Conservation (phyloP, 129 eudicot species). For the Lactuca saligna region DNA sequence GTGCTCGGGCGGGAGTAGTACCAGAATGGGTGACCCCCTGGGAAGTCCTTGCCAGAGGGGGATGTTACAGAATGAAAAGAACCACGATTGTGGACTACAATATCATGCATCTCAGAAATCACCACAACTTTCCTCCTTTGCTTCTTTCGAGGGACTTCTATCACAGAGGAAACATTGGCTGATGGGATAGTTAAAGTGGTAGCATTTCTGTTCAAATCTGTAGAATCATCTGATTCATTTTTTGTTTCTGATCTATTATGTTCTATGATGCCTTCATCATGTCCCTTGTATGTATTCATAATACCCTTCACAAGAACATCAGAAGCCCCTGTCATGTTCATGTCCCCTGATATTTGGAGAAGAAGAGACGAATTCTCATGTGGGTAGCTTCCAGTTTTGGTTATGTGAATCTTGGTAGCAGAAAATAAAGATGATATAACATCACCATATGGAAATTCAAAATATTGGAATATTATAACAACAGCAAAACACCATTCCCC, state of each 20-base stretch:
- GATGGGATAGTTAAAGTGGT: not conserved
- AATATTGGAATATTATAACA: slow-evolving; percentile 29
- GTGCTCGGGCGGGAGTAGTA: too few relatives aligned
- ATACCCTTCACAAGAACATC: not conserved
- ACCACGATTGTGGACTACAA: slow-evolving; percentile 36
- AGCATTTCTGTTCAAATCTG: not conserved
- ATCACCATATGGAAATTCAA: slow-evolving; percentile 49
- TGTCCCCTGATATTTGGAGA: not conserved
- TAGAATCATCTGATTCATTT: slow-evolving; percentile 1
- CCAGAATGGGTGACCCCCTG: too few relatives aligned
- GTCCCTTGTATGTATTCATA: not conserved
- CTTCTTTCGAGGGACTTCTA: slow-evolving; percentile 26
- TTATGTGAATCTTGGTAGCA: slow-evolving; percentile 22
- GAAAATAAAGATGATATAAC: slow-evolving; percentile 39
- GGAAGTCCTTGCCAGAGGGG: too few relatives aligned
- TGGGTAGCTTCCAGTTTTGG: slow-evolving; percentile 5
- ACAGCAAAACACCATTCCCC: slow-evolving; percentile 38
- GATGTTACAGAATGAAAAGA: too few relatives aligned
- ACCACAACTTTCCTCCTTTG: slow-evolving; percentile 26
- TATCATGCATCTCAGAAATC: slow-evolving; percentile 45
- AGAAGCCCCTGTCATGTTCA: not conserved
- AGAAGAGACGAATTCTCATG: not conserved
- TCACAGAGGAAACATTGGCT: slow-evolving; percentile 12
- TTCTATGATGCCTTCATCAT: not conserved
- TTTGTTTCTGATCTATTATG: not conserved